These are phyloP conservation scores for Brassica rapa DNA, from an alignment of 345 rosid genomes.

Conservation along the genomic window DNA sequence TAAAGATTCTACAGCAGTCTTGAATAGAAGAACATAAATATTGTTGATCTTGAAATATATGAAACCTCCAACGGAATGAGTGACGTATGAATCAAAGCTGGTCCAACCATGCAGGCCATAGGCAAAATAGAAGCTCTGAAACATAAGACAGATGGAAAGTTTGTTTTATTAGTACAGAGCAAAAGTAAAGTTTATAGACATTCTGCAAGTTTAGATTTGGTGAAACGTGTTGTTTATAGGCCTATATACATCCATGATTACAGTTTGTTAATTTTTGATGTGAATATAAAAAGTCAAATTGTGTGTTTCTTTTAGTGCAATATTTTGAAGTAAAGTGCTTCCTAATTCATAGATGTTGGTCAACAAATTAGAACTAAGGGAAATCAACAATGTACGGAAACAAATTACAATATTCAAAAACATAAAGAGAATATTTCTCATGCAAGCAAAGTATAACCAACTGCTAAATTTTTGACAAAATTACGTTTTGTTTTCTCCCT, in stretches of 20 bases:
- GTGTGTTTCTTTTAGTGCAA: neutral
- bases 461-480: slow-evolving; percentile 1
- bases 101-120: neutral
- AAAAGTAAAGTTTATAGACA: neutral
- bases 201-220: neutral
- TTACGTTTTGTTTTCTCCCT: slow-evolving; percentile 6
- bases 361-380: neutral
- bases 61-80: neutral
- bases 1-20: neutral
- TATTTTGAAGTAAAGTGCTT: neutral
- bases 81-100: neutral
- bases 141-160: neutral
- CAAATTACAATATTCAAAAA: neutral
- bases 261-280: neutral
- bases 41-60: neutral
- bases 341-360: neutral
- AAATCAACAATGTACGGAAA: slow-evolving; percentile 9
- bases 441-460: slow-evolving; percentile 33
- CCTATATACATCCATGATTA: neutral
- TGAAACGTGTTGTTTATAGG: neutral
- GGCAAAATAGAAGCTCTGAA: neutral
- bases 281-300: neutral
- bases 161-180: neutral
- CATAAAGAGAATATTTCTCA: neutral
- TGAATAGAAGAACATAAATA: neutral